Base-by-base conservation (phyloP, 78 protist species). In the Dictyostelium citrinum region DNA sequence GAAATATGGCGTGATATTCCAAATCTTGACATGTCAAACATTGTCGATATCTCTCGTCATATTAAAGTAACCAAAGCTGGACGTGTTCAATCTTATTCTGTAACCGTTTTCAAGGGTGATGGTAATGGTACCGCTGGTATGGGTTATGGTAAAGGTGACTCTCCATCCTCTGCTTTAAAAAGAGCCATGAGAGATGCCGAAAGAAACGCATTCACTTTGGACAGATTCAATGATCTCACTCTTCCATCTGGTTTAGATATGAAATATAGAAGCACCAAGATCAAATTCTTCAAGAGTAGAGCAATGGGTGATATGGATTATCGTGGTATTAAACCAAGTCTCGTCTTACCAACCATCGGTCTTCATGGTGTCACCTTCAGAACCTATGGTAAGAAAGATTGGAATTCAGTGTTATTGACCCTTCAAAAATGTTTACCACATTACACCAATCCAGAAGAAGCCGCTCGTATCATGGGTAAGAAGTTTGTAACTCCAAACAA, bases 91-190 rank as follows among this genome's bases (percentile, higher is more conserved):
- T 70, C 88, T 3, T 82, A n/a, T 61, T 91, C 90, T 14, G 29
- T 67, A 33, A 35, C 80, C 1, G 71, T 91, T 3, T 68, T 91
- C 80, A 33, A 24, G 1, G 95, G 95, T 55, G 79, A 91, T 43
- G 91, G 95, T 51, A 33, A 55, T 17, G 91, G 95, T 61, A 60
- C 90, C 20, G 95, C 90, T 29, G 81, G 83, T 37, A 14, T 82
- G 11, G 95, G 95, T 60, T 91, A 91, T 75, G 95, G 95, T 55
- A 91, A 91, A 61, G 85, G 90, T 84, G 95, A 82, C 4, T 31
- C 84, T 22, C 71, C 84, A 8, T 46, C 45, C 0, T 27, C 72
- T 49, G 95, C 95, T 1, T 68, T 83, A 22, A 12, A 27, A 7
- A 74, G 90, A 71, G 83, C 95, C 1, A 7, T 29, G 0, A 74